These are phyloP conservation scores for Ceratopteris richardii DNA, from an alignment of 75 land plant genomes.

Conservation along the genomic window DNA sequence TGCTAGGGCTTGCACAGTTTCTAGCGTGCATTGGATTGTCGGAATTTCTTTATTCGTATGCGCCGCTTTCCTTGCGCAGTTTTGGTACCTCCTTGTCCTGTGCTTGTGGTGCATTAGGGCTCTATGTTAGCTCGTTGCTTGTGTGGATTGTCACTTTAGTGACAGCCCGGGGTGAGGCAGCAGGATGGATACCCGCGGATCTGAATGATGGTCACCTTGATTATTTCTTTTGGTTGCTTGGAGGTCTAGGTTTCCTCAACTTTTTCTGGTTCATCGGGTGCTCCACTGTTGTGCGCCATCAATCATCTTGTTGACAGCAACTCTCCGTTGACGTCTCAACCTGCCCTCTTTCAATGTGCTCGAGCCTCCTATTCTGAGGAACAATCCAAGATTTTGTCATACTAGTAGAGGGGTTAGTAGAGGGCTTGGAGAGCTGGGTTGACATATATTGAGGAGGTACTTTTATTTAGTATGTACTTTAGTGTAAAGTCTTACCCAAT, in stretches of 20 bases:
- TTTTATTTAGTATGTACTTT: no score
- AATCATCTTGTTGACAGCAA: no score
- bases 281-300: no score
- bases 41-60: slow-evolving; percentile 9
- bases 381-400: no score
- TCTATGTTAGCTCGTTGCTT: slow-evolving; percentile 1
- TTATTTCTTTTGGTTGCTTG: slow-evolving; percentile 51
- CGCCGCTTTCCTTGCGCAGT: slow-evolving; percentile 10
- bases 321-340: no score
- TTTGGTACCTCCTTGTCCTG: slow-evolving; percentile 5
- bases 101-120: slow-evolving; percentile 1
- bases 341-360: no score
- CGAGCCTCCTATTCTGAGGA: no score
- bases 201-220: slow-evolving; percentile 51
- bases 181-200: slow-evolving; percentile 58
- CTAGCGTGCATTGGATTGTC: slow-evolving; percentile 9
- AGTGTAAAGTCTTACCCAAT: no score
- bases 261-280: slow-evolving; percentile 20
- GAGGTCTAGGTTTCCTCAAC: slow-evolving; percentile 30
- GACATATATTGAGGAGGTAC: no score
- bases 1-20: slow-evolving; percentile 8
- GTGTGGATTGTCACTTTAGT: not conserved
- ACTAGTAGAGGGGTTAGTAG: no score
- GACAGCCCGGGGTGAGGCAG: slow-evolving; percentile 17
- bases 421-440: no score